Conservation (phyloP, 2,329 filamentous ascomycete genomes). For the Trichoderma polysporum region DNA sequence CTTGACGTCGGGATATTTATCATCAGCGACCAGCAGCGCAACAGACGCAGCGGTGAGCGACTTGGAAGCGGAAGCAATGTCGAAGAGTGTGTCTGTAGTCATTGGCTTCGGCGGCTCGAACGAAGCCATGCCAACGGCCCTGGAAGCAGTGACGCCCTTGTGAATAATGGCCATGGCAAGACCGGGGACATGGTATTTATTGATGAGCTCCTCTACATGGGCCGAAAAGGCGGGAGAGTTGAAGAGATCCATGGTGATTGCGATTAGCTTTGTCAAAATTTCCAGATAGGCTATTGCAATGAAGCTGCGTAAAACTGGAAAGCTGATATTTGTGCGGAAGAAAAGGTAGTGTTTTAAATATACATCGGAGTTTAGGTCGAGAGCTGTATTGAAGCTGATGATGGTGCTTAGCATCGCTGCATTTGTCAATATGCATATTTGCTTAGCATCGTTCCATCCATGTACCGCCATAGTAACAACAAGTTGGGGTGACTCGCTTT, state of each 20-base stretch:
- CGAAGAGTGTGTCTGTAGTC: slow-evolving; percentile 31
- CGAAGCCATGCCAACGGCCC: slow-evolving; percentile 27
- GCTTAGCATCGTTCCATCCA: neutral
- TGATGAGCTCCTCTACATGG: slow-evolving; percentile 24
- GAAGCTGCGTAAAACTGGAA: neutral
- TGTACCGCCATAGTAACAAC: neutral
- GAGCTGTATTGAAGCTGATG: neutral
- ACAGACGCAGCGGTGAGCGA: slow-evolving; percentile 31
- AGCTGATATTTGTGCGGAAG: neutral
- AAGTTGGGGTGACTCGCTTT: neutral
- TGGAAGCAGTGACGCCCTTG: slow-evolving; percentile 23
- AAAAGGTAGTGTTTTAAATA: neutral
- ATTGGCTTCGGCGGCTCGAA: slow-evolving; percentile 23
- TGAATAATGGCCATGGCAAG: slow-evolving; percentile 28
- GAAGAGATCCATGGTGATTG: slow-evolving; percentile 1
- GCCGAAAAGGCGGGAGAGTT: slow-evolving; percentile 23
- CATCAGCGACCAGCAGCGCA: slow-evolving; percentile 28
- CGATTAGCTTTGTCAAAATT: neutral
- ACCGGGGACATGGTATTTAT: slow-evolving; percentile 27
- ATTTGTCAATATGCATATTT: neutral
- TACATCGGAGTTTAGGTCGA: neutral
- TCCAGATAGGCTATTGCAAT: neutral
- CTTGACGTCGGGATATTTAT: slow-evolving; percentile 26
- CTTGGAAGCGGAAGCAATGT: slow-evolving; percentile 31
- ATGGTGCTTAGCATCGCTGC: neutral